Conservation (phyloP, 2,329 filamentous ascomycete genomes). For the Alternaria gaisen region DNA sequence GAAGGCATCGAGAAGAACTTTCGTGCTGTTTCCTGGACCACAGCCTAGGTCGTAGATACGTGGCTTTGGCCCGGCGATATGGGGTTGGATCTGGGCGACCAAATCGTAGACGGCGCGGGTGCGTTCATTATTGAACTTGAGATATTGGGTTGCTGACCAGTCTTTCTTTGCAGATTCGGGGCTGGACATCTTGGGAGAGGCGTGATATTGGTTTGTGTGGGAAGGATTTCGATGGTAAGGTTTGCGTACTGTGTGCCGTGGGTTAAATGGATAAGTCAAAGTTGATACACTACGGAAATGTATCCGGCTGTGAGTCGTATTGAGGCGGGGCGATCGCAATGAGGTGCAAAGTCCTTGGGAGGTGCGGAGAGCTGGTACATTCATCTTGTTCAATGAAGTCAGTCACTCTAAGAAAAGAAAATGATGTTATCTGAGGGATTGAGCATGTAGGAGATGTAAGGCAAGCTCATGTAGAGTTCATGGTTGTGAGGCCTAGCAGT, state of each 20-base stretch:
- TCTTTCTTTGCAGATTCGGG: slow-evolving; percentile 38
- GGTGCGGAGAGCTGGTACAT: neutral
- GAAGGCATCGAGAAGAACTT: slow-evolving; percentile 58
- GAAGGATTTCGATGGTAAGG: neutral
- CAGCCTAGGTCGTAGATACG: slow-evolving; percentile 67
- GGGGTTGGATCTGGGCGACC: slow-evolving; percentile 57
- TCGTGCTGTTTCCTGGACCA: slow-evolving; percentile 67
- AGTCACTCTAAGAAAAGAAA: neutral
- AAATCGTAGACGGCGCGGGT: slow-evolving; percentile 65
- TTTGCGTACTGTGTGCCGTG: neutral
- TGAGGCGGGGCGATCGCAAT: neutral
- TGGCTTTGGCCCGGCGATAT: slow-evolving; percentile 38
- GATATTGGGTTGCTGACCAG: slow-evolving; percentile 67
- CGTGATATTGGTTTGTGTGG: neutral
- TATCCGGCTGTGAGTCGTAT: neutral
- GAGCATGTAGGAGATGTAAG: neutral
- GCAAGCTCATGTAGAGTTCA: neutral
- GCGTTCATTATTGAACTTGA: slow-evolving; percentile 64
- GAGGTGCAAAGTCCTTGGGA: neutral
- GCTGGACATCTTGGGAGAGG: neutral
- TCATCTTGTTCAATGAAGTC: neutral
- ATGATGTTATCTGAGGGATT: neutral
- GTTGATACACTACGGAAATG: slow-evolving; percentile 1
- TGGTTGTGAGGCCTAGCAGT: neutral
- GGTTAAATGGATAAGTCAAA: neutral